Evolutionary conservation across 1,139 yeast species (phyloP).

Genomic region (Torulaspora globosa): DNA sequence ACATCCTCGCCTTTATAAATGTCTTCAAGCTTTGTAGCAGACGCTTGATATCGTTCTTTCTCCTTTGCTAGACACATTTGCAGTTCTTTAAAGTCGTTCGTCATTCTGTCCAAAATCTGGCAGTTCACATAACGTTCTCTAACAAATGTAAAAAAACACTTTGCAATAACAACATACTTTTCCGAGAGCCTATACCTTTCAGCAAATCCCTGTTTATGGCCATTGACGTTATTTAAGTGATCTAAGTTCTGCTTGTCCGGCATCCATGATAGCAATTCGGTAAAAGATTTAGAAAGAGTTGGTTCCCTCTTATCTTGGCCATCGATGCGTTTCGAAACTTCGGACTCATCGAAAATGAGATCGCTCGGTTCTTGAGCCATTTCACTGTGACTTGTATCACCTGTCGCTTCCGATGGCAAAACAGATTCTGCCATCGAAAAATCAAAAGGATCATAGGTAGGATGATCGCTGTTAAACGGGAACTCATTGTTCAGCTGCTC

Average conservation of each 20-base stretch:
- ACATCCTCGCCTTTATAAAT: neutral
- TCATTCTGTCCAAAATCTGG: constrained; percentile 30
- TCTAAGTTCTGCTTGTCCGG: neutral
- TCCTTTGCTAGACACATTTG: constrained; percentile 21
- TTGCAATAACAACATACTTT: constrained; percentile 31
- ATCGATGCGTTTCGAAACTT: neutral
- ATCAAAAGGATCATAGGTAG: constrained; percentile 12
- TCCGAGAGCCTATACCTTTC: constrained; percentile 34
- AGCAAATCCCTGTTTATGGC: constrained; percentile 29
- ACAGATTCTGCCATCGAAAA: neutral
- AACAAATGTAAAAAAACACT: constrained; percentile 28
- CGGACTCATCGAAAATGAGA: neutral
- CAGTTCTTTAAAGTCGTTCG: constrained; percentile 24
- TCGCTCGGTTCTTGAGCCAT: neutral
- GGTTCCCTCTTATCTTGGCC: neutral
- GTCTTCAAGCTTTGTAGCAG: neutral
- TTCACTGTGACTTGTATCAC: constrained; percentile 13
- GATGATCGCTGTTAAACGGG: constrained; percentile 16
- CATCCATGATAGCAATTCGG: neutral
- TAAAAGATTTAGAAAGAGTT: neutral
- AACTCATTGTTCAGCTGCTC: constrained; percentile 24
- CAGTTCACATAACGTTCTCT: constrained; percentile 30
- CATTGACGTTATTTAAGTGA: constrained; percentile 4
- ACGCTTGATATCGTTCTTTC: neutral
- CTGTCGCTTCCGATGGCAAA: neutral